Conservation (phyloP, 495 filamentous ascomycete genomes). For the Durotheca rogersii region DNA sequence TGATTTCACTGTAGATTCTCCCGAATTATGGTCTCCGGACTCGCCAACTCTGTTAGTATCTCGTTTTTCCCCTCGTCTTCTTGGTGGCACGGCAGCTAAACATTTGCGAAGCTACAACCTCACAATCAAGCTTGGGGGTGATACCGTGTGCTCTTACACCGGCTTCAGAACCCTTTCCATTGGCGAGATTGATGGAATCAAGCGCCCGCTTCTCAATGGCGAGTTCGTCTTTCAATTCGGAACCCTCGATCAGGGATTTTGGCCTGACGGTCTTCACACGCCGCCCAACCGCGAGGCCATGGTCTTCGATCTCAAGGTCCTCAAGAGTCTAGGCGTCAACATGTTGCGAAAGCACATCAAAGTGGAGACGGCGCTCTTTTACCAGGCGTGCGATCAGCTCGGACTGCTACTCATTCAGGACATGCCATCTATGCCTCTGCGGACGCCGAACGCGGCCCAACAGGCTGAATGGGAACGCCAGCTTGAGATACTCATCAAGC, state of each 20-base stretch:
- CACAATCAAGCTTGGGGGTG: conserved; percentile 55
- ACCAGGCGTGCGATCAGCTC: conserved; percentile 64
- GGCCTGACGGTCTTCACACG: conserved; percentile 66
- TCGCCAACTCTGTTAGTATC: conserved; percentile 51
- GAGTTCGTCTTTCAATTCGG: conserved; percentile 66
- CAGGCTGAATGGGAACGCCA: conserved; percentile 64
- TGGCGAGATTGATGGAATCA: conserved; percentile 57
- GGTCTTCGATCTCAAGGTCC: conserved; percentile 60
- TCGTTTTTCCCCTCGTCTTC: not conserved
- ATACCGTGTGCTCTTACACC: conserved; percentile 59
- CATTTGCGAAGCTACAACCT: conserved; percentile 52
- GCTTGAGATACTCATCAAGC: conserved; percentile 59
- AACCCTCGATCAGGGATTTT: conserved; percentile 68
- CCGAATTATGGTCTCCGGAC: conserved; percentile 61
- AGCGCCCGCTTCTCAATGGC: conserved; percentile 62
- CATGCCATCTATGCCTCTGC: conserved; percentile 58
- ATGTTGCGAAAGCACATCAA: conserved; percentile 73
- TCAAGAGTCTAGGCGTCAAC: conserved; percentile 66
- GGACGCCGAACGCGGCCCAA: conserved; percentile 47
- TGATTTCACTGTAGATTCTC: conserved; percentile 50
- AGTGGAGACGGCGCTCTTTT: conserved; percentile 65
- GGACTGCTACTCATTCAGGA: conserved; percentile 67
- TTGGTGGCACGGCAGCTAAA: not conserved
- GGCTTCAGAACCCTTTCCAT: conserved; percentile 65
- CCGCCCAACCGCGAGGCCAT: conserved; percentile 64